These are phyloP conservation scores for Mycosphaerella sp. DNA, from an alignment of 2,329 filamentous ascomycete genomes.

Conservation along the genomic window DNA sequence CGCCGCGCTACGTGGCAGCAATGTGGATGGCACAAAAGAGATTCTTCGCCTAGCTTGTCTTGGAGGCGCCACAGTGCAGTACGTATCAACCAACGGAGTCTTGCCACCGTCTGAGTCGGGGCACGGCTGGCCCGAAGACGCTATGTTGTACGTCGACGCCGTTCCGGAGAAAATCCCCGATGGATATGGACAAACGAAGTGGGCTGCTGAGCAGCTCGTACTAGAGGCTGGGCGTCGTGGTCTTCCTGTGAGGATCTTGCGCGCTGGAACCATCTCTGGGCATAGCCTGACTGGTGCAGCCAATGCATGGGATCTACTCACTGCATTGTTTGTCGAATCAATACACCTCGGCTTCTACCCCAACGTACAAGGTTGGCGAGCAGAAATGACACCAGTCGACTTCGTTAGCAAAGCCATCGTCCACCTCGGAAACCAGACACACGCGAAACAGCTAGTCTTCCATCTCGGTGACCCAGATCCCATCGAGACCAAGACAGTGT, in stretches of 20 bases:
- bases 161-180: constrained; percentile 64
- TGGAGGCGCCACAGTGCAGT: constrained; percentile 65
- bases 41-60: constrained; percentile 64
- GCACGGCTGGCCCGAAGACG: constrained; percentile 64
- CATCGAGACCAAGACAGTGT: constrained; percentile 59
- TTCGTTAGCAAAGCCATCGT: constrained; percentile 71
- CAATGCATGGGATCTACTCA: constrained; percentile 72
- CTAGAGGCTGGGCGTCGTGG: constrained; percentile 63
- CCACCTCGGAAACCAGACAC: constrained; percentile 59
- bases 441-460: constrained; percentile 60
- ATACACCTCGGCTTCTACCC: constrained; percentile 65
- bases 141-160: constrained; percentile 60
- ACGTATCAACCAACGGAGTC: constrained; percentile 75
- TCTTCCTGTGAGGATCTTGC: constrained; percentile 64
- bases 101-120: constrained; percentile 58
- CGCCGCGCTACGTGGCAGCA: constrained; percentile 65
- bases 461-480: constrained; percentile 70
- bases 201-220: constrained; percentile 72
- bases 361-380: constrained; percentile 66
- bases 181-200: constrained; percentile 74
- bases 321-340: constrained; percentile 70
- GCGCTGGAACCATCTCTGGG: constrained; percentile 71
- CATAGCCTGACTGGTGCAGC: constrained; percentile 69
- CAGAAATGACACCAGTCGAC: constrained; percentile 80
- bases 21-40: constrained; percentile 73